These are phyloP conservation scores for Aureobasidium lini DNA, from an alignment of 2,329 filamentous ascomycete genomes.

Conservation along the genomic window DNA sequence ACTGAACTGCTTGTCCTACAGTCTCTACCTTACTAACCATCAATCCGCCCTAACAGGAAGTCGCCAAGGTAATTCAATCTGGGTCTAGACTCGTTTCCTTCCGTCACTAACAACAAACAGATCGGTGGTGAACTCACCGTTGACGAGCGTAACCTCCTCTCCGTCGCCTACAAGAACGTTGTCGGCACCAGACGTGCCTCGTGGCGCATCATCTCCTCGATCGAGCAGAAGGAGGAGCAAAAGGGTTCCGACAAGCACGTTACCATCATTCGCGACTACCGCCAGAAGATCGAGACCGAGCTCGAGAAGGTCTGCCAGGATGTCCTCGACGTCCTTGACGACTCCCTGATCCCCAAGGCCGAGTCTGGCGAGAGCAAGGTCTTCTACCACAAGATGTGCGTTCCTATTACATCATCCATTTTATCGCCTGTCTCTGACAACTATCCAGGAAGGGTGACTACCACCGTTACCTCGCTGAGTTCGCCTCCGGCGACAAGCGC, in stretches of 20 bases:
- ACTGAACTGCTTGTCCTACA: background rate
- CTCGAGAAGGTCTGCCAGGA: conserved; percentile 98
- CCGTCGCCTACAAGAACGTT: conserved; percentile 99
- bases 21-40: background rate
- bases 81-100: background rate
- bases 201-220: conserved; percentile 99
- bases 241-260: conserved; percentile 97
- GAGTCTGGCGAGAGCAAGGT: conserved; percentile 98
- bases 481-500: conserved; percentile 85
- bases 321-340: conserved; percentile 88
- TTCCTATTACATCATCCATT: conserved; percentile 21
- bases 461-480: conserved; percentile 91
- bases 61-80: conserved; percentile 65
- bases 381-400: conserved; percentile 99
- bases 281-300: conserved; percentile 95
- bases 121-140: conserved; percentile 61
- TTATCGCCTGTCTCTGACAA: background rate
- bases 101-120: conserved; percentile 30
- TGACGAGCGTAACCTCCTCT: conserved; percentile 81
- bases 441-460: conserved; percentile 83
- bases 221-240: conserved; percentile 99
- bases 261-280: conserved; percentile 88
- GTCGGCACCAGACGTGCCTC: conserved; percentile 96
- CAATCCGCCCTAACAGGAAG: conserved; percentile 55
- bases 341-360: conserved; percentile 90